Evolutionary conservation across 768 basidiomycete genomes (phyloP).

Genomic region (Amanita polypyramis): DNA sequence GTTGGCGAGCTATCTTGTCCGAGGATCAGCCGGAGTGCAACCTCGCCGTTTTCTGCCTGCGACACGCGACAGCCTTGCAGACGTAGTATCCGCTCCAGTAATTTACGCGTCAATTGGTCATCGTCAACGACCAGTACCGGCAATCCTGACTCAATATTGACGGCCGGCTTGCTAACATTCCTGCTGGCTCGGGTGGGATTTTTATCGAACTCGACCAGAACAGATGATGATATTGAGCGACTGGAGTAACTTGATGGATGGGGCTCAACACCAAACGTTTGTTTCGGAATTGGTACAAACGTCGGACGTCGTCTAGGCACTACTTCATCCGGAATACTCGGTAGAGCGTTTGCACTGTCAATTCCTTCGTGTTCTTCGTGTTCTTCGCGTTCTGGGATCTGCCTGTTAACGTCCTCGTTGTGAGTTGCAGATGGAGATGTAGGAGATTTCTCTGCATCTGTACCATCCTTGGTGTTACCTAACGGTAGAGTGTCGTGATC

Average conservation of each 20-base stretch:
- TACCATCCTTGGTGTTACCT: background rate
- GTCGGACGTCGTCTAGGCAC: constrained; percentile 20
- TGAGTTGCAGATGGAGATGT: background rate
- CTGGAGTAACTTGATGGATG: constrained; percentile 15
- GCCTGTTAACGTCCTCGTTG: background rate
- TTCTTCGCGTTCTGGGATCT: background rate
- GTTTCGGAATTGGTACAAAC: constrained; percentile 24
- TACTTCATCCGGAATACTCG: background rate
- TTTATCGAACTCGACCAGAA: constrained; percentile 28
- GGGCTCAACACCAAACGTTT: constrained; percentile 20
- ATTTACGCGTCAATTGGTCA: constrained; percentile 65
- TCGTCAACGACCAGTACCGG: constrained; percentile 78
- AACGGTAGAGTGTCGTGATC: background rate
- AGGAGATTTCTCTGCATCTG: background rate
- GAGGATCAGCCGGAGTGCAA: constrained; percentile 64
- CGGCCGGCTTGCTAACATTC: constrained; percentile 23
- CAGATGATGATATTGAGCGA: constrained; percentile 17
- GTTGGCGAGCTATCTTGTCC: constrained; percentile 21
- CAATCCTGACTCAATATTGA: constrained; percentile 40
- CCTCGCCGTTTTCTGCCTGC: constrained; percentile 76
- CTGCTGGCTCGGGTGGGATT: constrained; percentile 28
- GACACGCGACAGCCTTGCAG: constrained; percentile 71
- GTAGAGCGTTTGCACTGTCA: background rate
- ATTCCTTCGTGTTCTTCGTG: background rate
- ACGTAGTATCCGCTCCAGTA: constrained; percentile 75